Evolutionary conservation across 345 rosid genomes (phyloP), one percentile per base, ranked within the genome.

Genomic region (Aegle marmelos): DNA sequence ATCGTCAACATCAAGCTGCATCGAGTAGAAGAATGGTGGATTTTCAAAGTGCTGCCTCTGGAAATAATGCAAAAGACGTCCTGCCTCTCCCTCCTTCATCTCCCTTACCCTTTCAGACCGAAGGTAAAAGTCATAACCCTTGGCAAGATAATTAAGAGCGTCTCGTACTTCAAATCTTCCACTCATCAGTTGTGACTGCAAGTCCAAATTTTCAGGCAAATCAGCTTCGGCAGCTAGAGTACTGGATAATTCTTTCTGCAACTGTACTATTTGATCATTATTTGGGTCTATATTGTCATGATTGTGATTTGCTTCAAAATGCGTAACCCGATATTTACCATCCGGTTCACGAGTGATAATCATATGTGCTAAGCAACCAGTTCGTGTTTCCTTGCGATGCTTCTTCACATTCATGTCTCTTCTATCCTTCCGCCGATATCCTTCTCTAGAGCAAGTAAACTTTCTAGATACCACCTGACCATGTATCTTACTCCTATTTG

Each of bases 1-100:
- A 62, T 86, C 85, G 70, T 86, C 81, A 64, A 74, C 22, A 70
- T 86, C 89, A 69, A 80, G 72, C 74, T 76, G 86, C 56, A 80
- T 34, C 2, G 82, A 78, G 25, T 81, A 76, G 68, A 82, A 78
- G 45, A 80, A 76, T 39, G 58, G 50, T 45, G 79, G 81, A 14
- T 83, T 82, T 79, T 81, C 85, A 62, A 76, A 75, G 68, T 79
- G 85, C 62, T 77, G 86, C 79, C 82, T 82, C 70, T 64, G 83
- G 75, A 86, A 86, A 80, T 86, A 75, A 37, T 1, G 61, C 78
- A 86, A 57, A 31, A 85, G 79, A 25, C 68, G n/a, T 31, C 86
- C 81, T n/a, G 80, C 84, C 21, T 83, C 86, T 25, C 88, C 86
- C 57, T 68, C 58, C 74, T 85, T 77, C 76, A 76, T 74, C 57